Base-by-base conservation (phyloP, 331 rosid species). In the Malus hybrid region DNA sequence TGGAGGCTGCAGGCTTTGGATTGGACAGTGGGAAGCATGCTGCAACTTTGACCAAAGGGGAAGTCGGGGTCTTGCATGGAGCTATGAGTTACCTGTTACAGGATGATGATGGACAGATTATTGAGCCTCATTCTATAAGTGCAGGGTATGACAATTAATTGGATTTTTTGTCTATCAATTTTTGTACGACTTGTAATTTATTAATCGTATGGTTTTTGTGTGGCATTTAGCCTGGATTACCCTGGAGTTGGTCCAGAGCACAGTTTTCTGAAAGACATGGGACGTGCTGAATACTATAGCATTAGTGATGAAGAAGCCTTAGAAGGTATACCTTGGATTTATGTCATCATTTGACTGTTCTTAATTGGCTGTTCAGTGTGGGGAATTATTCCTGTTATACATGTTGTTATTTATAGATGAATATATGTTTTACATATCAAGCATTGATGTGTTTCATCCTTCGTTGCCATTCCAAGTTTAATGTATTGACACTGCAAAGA, bases 241-340 rank as follows among this genome's bases (percentile, higher is more conserved):
- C 99, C 99, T 63, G 99, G 99, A 71, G 99, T 94, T 76, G 99
- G 99, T 71, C 99, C 97, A 7, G 99, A 94, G 85, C 97, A 94
- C 55, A 94, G 99, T 75, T 94, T 80, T 76, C 84, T 92, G 81
- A 94, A 94, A 83, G 99, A 94, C 74, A 5, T 59, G 10, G 87
- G 90, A 12, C 99, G 99, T 10, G 99, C 95, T 44, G 99, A 94
- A 73, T 94, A 94, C 77, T 48, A 86, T 69, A 79, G 95, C 52
- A 65, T 94, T 78, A 92, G 92, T 1, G 99, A 94, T 75, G 96
- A 87, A 27, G 99, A 94, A 88, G 97, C 99, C 48, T 82, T 94
- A 44, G 97, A 94, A 82, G 99, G 99, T 92, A 90, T 73, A 48
- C 59, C 42, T 34, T 50, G 8, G 32, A 27, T 19, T 10, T 65